phyloP scores from a whole-genome alignment of 257 asterid genomes.

The Craterostigma plantagineum region DNA sequence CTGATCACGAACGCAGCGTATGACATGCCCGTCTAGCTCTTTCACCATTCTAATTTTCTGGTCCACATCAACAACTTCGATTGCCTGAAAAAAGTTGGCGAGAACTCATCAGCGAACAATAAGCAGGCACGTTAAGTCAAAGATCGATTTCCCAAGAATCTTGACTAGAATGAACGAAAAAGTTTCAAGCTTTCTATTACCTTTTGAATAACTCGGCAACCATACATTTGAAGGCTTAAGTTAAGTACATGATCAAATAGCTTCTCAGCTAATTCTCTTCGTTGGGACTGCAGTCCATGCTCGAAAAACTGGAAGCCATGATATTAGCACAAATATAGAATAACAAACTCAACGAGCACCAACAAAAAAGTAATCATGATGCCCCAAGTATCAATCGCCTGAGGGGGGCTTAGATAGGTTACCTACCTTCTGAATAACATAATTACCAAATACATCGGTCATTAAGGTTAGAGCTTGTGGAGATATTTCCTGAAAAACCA shows the following conservation, averaged over 20 bases:
- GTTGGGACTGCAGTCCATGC: conserved; percentile 55
- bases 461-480: conserved; percentile 61
- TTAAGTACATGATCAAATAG: conserved; percentile 53
- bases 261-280: conserved; percentile 50
- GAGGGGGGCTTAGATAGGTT: conserved; percentile 1
- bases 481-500: conserved; percentile 65
- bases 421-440: conserved; percentile 92
- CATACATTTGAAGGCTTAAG: conserved; percentile 83
- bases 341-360: not conserved
- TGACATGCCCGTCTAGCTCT: conserved; percentile 68
- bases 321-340: not conserved
- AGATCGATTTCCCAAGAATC: conserved; percentile 3
- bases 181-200: conserved; percentile 12
- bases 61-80: conserved; percentile 59
- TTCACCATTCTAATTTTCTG: conserved; percentile 53
- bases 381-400: not conserved
- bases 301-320: conserved; percentile 39
- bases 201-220: conserved; percentile 86
- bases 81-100: conserved; percentile 32
- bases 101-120: too few relatives aligned
- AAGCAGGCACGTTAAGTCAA: not conserved
- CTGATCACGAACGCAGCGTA: conserved; percentile 78
- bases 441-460: conserved; percentile 85
- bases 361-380: not conserved
- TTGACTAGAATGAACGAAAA: not conserved